Base-by-base conservation (phyloP, 2,329 filamentous ascomycete genomes). In the Trichophyton schoenleinii region DNA sequence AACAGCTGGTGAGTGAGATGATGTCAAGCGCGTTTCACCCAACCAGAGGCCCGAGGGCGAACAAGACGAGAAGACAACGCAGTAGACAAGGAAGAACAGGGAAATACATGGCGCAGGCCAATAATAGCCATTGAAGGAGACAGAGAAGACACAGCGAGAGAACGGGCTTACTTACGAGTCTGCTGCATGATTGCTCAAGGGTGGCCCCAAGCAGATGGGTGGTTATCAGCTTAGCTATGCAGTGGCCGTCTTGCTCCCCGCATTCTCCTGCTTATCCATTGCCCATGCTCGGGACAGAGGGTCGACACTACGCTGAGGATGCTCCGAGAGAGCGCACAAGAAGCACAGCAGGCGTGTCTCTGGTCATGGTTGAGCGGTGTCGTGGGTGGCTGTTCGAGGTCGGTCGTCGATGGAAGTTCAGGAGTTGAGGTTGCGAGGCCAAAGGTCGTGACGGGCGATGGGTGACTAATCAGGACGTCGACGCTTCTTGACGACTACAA, bases 31-130 rank as follows among this genome's bases (percentile, higher is more conserved):
- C 22, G 46, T 53, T 53, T 60, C 44, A 36, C 49, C 42, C 34
- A n/a, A n/a, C 36, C 28, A 28, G 44, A 66, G 64, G 67, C 64
- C 66, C 65, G 58, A 63, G 36, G 48, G 48, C 60, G 57, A 60
- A 60, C 66, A 66, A 63, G 18, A 52, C 9, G 6, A 13, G 13
- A 25, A 31, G 22, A 31, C 49, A 28, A 22, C 49, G 25, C 18
- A 48, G 44, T 7, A 20, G 42, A 5, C 42, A 20, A 11, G 8
- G 44, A 48, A 22, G 7, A 25, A 8, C 44, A 20, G 44, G 18
- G 20, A 18, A 44, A 18, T 44, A 44, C 41, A 25, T 22, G 11
- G 18, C 20, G 18, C n/a, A 25, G 9, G 44, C 18, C 44, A 20
- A 25, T 20, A 20, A 25, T 20, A 8, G 52, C 61, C 60, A 60